Conservation (phyloP, 306 rosid species). For the Rosa persica region DNA sequence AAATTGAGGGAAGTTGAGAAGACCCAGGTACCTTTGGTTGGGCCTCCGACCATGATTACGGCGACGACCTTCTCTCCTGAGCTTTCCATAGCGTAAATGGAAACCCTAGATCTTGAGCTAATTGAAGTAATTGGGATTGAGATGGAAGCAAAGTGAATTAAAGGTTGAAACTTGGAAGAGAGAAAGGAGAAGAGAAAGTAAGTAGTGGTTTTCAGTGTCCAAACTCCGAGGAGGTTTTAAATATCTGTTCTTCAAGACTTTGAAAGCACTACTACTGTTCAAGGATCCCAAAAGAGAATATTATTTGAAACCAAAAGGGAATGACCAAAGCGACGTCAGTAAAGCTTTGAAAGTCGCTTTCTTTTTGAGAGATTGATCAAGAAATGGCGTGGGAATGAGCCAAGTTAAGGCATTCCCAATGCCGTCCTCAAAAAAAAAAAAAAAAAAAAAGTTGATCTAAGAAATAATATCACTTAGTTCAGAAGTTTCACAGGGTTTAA, state of each 20-base stretch:
- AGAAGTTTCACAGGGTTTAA: too few species aligned
- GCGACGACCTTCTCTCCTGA: slow-evolving; percentile 89
- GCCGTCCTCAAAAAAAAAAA: too few species aligned
- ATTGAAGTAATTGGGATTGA: background rate
- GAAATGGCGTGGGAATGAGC: too few species aligned
- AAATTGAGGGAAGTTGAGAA: background rate
- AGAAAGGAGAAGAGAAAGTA: background rate
- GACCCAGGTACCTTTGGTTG: slow-evolving; percentile 70
- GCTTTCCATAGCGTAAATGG: slow-evolving; percentile 50
- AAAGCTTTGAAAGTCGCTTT: background rate
- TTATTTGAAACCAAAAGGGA: background rate
- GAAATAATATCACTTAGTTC: too few species aligned
- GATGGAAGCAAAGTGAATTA: background rate
- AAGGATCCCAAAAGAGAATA: slow-evolving; percentile 5
- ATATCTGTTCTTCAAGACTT: background rate
- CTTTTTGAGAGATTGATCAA: background rate
- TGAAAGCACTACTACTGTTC: background rate
- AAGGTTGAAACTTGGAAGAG: slow-evolving; percentile 13
- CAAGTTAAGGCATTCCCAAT: too few species aligned
- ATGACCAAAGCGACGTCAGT: slow-evolving; percentile 1
- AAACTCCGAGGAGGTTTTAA: background rate
- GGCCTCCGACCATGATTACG: slow-evolving; percentile 98
- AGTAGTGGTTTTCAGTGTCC: background rate
- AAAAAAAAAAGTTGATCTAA: too few species aligned
- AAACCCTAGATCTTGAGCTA: slow-evolving; percentile 39